Base-by-base conservation (phyloP, 805 yeast species). In the Ogataea nakhonphanomensis region DNA sequence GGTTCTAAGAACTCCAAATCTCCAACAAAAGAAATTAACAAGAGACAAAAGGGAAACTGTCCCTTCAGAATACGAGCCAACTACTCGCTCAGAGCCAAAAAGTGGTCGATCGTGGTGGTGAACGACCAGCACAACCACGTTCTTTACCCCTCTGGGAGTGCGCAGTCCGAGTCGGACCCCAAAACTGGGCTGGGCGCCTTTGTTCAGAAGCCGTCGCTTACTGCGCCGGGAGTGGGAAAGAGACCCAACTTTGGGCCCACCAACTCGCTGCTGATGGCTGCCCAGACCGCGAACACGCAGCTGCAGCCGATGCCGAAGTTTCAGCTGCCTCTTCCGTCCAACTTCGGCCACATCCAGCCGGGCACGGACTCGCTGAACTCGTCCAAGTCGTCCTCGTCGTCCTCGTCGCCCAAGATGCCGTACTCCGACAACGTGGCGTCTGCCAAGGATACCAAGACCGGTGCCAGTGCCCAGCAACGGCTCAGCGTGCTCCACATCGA, bases 21-120 rank as follows among this genome's bases (percentile, higher is more conserved):
- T 4, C 23, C 31, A 2, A 13, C 34, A 9, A 54, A 50, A 23
- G 53, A 46, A n/a, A 9, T 20, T 8, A 25, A 33, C 11, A 53
- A 50, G 35, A 48, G 46, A 32, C 63, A 64, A 10, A 66, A 69
- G 15, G 37, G 35, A 23, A 44, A 39, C 25, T 81, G 87, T 53
- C 86, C 86, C 2, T 81, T 81, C 53, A 66, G 82, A 55, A 70
- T 81, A 30, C 59, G 88, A 39, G 86, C 86, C 2, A 79, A 81
- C 48, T 78, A 64, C 51, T 73, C 81, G 1, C 48, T 74, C 8
- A 62, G 78, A 45, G 66, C 73, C 25, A 63, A 68, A 43, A 61
- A 65, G 39, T 81, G 88, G 88, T 65, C 76, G 11, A 64, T 81
- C 24, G 82, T 76, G 14, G 75, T 81, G 12, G 70, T 81, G 26